Conservation (phyloP, 305 asterid genomes). For the Ajuga reptans region DNA sequence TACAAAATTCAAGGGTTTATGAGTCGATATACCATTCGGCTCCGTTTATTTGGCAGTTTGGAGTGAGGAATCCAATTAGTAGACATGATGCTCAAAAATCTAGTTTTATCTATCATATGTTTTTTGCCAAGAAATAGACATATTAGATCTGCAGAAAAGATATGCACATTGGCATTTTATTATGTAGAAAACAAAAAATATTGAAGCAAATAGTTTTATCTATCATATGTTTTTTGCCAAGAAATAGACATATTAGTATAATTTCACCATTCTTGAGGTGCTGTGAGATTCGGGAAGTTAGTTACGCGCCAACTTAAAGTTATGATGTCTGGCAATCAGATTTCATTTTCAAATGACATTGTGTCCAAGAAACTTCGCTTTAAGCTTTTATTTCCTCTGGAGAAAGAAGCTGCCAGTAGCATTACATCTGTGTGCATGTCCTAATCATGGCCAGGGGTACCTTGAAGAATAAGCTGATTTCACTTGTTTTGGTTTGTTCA, state of each 20-base stretch:
- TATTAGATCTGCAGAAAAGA: background rate
- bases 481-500: background rate
- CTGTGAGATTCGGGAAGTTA: background rate
- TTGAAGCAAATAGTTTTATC: background rate
- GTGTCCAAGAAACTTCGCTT: background rate
- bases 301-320: background rate
- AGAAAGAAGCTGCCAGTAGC: background rate
- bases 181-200: background rate
- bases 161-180: background rate
- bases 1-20: background rate
- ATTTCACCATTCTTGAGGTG: background rate
- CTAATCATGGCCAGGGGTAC: background rate
- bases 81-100: background rate
- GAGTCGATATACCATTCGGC: background rate
- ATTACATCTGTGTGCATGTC: background rate
- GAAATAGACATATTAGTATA: background rate
- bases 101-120: too few species aligned
- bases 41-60: background rate
- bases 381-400: background rate
- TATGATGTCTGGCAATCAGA: background rate
- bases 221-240: background rate
- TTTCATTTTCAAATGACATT: slow-evolving; percentile 10
- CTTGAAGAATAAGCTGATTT: background rate
- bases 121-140: too few species aligned
- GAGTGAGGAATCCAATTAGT: background rate